These are phyloP conservation scores for Dentipellis sp. DNA, from an alignment of 768 basidiomycete species.

Conservation along the genomic window DNA sequence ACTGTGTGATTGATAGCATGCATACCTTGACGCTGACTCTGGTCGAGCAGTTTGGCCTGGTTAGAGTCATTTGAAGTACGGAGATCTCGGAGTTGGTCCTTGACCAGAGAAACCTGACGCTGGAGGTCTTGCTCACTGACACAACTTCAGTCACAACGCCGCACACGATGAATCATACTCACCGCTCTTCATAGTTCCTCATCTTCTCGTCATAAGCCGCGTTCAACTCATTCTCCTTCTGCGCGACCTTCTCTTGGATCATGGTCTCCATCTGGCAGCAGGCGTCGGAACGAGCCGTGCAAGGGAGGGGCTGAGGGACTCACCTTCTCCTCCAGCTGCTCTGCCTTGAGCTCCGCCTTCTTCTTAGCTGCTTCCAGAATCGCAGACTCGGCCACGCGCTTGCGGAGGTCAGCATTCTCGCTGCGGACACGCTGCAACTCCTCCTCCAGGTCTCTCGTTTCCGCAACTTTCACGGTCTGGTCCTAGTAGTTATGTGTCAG, in stretches of 20 bases:
- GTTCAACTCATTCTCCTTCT: constrained; percentile 94
- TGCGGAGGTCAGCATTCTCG: constrained; percentile 77
- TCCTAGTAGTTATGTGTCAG: constrained; percentile 40
- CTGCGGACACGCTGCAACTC: constrained; percentile 68
- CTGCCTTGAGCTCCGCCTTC: constrained; percentile 63
- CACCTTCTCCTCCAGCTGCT: constrained; percentile 80
- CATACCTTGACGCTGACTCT: constrained; percentile 82
- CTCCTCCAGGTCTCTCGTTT: constrained; percentile 65
- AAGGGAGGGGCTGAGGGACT: not conserved
- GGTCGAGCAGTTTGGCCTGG: constrained; percentile 87
- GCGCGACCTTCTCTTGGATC: constrained; percentile 79
- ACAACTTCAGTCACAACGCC: not conserved
- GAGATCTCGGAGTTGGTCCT: constrained; percentile 83
- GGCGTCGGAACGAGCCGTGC: not conserved
- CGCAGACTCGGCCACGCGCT: constrained; percentile 54
- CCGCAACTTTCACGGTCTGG: constrained; percentile 84
- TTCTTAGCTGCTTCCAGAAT: constrained; percentile 61
- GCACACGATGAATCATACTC: constrained; percentile 12
- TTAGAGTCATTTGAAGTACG: constrained; percentile 87
- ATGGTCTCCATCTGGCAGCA: constrained; percentile 79
- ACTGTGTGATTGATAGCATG: not conserved
- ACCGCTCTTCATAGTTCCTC: constrained; percentile 95
- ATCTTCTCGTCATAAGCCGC: constrained; percentile 96
- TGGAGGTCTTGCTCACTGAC: constrained; percentile 85
- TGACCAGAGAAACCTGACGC: constrained; percentile 82